Evolutionary conservation across 306 rosid species (phyloP).

Genomic region (Rosa lucieae): DNA sequence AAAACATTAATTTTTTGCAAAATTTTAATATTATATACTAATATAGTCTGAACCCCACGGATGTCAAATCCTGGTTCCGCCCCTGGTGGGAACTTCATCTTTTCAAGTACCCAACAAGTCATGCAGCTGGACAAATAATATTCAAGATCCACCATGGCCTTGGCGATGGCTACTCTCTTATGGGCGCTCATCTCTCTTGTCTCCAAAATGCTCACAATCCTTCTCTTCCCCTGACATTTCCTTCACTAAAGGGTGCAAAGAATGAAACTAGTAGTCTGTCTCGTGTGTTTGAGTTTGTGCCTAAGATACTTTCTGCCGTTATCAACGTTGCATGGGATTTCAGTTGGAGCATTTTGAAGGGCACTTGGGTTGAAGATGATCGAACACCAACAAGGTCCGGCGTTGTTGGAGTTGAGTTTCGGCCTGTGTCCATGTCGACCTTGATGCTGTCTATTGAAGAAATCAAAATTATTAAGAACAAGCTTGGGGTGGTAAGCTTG

Average conservation of each 20-base stretch:
- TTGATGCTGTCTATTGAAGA: slow-evolving; percentile 42
- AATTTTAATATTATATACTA: too few relatives aligned
- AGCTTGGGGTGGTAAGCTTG: slow-evolving; percentile 35
- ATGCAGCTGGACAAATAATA: slow-evolving; percentile 24
- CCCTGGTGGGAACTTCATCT: slow-evolving; percentile 49
- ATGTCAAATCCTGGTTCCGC: too few relatives aligned
- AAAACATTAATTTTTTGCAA: too few relatives aligned
- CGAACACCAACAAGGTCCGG: slow-evolving; percentile 48
- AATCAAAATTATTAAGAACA: slow-evolving; percentile 4
- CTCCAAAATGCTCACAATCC: too few relatives aligned
- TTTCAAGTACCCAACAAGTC: slow-evolving; percentile 44
- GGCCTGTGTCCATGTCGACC: slow-evolving; percentile 36
- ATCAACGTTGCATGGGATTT: slow-evolving; percentile 11
- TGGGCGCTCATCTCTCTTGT: too few relatives aligned
- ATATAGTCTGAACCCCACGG: too few relatives aligned
- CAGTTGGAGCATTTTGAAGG: slow-evolving; percentile 22
- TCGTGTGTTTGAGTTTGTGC: not conserved
- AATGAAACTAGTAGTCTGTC: not conserved
- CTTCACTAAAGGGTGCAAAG: slow-evolving; percentile 22
- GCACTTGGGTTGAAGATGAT: slow-evolving; percentile 19
- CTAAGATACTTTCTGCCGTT: slow-evolving; percentile 23
- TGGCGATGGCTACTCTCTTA: too few relatives aligned
- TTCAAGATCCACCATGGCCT: slow-evolving; percentile 30
- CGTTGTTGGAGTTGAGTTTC: slow-evolving; percentile 28
- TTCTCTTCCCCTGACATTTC: slow-evolving; percentile 34